Evolutionary conservation across 2,329 filamentous ascomycete genomes (phyloP).

Genomic region (Neopestalotiopsis clavispora): DNA sequence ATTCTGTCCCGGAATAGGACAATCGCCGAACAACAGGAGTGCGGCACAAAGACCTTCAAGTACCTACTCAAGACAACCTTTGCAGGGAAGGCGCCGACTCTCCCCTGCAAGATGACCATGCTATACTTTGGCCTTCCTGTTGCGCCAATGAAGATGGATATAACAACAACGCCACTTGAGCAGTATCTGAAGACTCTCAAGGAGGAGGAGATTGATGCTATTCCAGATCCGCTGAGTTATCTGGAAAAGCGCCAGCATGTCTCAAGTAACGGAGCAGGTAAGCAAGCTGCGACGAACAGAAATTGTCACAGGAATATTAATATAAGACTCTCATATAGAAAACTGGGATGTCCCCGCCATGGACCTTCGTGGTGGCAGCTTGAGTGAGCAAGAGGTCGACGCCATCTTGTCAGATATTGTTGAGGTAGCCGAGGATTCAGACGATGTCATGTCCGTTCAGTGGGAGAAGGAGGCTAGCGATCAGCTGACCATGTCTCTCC

Average conservation of each 20-base stretch:
- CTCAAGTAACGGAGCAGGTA: not conserved
- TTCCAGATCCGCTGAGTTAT: conserved; percentile 28
- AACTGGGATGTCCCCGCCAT: not conserved
- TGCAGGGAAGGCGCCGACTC: conserved; percentile 28
- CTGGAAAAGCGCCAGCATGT: conserved; percentile 26
- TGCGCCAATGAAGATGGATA: conserved; percentile 40
- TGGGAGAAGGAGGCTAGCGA: conserved; percentile 13
- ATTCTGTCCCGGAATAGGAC: conserved; percentile 30
- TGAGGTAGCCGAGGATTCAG: not conserved
- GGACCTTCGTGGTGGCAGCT: conserved; percentile 15
- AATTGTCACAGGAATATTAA: not conserved
- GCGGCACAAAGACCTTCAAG: conserved; percentile 35
- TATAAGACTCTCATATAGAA: not conserved
- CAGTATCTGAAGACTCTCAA: not conserved
- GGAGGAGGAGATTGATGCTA: not conserved
- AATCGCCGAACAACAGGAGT: conserved; percentile 37
- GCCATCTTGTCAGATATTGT: conserved; percentile 6
- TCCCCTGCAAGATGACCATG: conserved; percentile 49
- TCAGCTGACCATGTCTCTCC: conserved; percentile 1
- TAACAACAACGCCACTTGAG: not conserved
- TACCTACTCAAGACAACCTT: conserved; percentile 38
- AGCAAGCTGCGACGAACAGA: too few relatives aligned
- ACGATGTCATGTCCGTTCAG: not conserved
- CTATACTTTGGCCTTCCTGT: conserved; percentile 53
- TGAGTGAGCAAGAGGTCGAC: conserved; percentile 14